Evolutionary conservation across 2,329 filamentous ascomycete genomes (phyloP).

Genomic region (Fusarium sp.): DNA sequence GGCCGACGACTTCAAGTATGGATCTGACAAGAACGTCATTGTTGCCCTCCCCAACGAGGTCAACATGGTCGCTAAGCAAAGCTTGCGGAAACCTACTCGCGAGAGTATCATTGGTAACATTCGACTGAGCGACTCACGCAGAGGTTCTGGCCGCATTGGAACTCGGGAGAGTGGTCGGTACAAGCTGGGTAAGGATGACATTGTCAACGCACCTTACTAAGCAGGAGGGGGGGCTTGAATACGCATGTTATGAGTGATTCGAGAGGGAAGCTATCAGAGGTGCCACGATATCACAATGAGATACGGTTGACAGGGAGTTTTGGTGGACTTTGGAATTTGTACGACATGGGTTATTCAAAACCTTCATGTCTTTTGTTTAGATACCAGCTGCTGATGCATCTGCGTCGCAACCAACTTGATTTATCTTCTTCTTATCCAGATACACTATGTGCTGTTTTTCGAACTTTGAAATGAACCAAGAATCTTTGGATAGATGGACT

Average conservation of each 20-base stretch:
- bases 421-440: constrained; percentile 11
- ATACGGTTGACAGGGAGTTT: constrained; percentile 43
- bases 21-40: constrained; percentile 97
- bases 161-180: constrained; percentile 72
- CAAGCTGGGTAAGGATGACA: constrained; percentile 84
- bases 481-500: neutral
- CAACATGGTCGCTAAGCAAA: constrained; percentile 93
- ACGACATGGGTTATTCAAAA: constrained; percentile 25
- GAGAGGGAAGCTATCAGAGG: neutral
- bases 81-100: constrained; percentile 87
- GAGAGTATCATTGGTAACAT: constrained; percentile 87
- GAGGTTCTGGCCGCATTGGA: constrained; percentile 67
- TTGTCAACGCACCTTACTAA: constrained; percentile 80
- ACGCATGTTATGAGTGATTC: neutral
- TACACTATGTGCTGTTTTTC: neutral
- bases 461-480: neutral
- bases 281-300: constrained; percentile 23
- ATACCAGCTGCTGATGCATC: constrained; percentile 46
- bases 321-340: constrained; percentile 39
- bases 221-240: constrained; percentile 10
- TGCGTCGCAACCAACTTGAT: constrained; percentile 30
- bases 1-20: constrained; percentile 98
- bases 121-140: constrained; percentile 62
- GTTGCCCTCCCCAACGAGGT: constrained; percentile 97
- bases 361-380: constrained; percentile 44